These are phyloP conservation scores for Lactarius sanguifluus DNA, from an alignment of 768 basidiomycete species.

Conservation along the genomic window DNA sequence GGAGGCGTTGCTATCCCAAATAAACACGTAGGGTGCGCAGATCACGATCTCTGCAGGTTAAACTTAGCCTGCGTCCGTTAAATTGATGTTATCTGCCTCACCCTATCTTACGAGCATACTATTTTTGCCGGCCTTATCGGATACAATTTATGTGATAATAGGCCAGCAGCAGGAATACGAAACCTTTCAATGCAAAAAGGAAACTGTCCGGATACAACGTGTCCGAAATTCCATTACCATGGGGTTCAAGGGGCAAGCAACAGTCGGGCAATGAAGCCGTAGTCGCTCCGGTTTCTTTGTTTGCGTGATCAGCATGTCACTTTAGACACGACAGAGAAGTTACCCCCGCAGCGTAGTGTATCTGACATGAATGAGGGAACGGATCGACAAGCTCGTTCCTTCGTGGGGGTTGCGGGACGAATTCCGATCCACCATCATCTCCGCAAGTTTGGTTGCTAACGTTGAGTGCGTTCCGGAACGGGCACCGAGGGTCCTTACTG, in stretches of 20 bases:
- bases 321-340: not conserved
- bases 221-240: not conserved
- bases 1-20: not conserved
- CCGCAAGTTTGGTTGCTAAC: not conserved
- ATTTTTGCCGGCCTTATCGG: not conserved
- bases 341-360: not conserved
- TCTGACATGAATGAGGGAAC: not conserved
- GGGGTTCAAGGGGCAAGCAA: not conserved
- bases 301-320: conserved; percentile 1
- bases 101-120: not conserved
- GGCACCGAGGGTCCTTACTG: conserved; percentile 11
- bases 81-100: not conserved
- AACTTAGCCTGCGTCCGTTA: not conserved
- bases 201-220: not conserved
- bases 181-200: not conserved
- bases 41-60: not conserved
- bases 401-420: not conserved
- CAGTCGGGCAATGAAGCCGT: not conserved
- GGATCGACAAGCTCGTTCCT: not conserved
- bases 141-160: not conserved
- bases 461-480: conserved; percentile 3
- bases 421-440: conserved; percentile 10
- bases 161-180: not conserved
- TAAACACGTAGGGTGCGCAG: not conserved
- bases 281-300: not conserved